These are phyloP conservation scores for Dunaliella primolecta DNA, from an alignment of 139 green algal species.

Conservation along the genomic window DNA sequence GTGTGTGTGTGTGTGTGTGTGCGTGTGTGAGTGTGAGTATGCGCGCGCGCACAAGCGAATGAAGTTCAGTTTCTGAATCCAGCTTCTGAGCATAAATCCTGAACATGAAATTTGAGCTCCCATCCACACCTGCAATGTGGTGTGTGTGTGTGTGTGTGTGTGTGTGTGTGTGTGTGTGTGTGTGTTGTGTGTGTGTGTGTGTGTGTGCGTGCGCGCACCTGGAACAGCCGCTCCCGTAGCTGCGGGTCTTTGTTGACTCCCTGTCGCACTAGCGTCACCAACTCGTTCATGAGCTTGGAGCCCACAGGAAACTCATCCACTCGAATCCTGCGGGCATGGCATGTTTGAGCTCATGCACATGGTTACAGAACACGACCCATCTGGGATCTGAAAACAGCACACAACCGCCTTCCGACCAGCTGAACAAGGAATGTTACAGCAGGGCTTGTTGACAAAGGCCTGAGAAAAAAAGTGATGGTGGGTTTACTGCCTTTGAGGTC, in stretches of 20 bases:
- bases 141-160: background rate
- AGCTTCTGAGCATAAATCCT: no score
- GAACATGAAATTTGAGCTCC: no score
- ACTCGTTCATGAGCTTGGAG: constrained; percentile 71
- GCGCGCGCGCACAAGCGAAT: no score
- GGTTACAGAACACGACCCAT: no score
- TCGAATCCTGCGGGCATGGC: constrained; percentile 42
- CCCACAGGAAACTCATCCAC: constrained; percentile 81
- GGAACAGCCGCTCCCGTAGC: constrained; percentile 58
- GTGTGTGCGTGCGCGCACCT: constrained; percentile 34
- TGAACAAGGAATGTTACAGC: background rate
- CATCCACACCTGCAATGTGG: no score
- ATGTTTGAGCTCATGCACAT: no score
- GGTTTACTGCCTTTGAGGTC: no score
- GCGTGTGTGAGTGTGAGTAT: no score
- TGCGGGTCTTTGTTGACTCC: constrained; percentile 26
- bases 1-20: no score
- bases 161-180: background rate
- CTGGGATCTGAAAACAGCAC: no score
- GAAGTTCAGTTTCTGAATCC: no score
- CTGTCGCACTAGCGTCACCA: constrained; percentile 72
- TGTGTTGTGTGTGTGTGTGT: background rate
- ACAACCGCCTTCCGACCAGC: no score
- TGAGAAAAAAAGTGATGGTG: background rate
- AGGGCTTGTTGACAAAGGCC: background rate